These are phyloP conservation scores for Naganishia vishniacii DNA, from an alignment of 768 basidiomycete genomes.

Conservation along the genomic window DNA sequence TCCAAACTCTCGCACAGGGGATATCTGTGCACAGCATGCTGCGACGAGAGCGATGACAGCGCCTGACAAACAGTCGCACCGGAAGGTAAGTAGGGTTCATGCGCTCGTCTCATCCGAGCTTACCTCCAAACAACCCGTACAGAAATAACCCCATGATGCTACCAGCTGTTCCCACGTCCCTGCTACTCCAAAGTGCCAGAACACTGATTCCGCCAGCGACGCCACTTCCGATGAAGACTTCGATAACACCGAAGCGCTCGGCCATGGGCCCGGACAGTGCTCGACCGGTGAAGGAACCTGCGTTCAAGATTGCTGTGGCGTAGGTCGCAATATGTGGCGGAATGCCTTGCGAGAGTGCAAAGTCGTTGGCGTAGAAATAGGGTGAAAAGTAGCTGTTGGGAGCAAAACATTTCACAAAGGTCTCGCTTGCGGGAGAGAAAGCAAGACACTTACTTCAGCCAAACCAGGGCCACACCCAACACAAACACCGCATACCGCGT, in stretches of 20 bases:
- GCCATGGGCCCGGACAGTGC: slow-evolving; percentile 37
- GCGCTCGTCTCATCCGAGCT: slow-evolving; percentile 15
- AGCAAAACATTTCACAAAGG: not conserved
- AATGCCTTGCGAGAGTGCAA: slow-evolving; percentile 34
- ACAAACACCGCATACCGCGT: slow-evolving; percentile 36
- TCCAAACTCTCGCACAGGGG: slow-evolving; percentile 42
- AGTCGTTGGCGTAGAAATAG: slow-evolving; percentile 40
- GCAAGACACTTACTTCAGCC: slow-evolving; percentile 37
- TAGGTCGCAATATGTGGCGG: slow-evolving; percentile 32
- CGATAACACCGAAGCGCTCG: slow-evolving; percentile 38
- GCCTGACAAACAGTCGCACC: not conserved
- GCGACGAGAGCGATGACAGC: slow-evolving; percentile 37
- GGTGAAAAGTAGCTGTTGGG: slow-evolving; percentile 38
- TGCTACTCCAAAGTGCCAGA: slow-evolving; percentile 40
- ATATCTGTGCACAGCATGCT: slow-evolving; percentile 37
- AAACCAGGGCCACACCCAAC: slow-evolving; percentile 35
- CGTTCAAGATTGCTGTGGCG: slow-evolving; percentile 40
- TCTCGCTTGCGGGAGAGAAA: not conserved
- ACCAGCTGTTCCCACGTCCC: slow-evolving; percentile 30
- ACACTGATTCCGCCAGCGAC: slow-evolving; percentile 30
- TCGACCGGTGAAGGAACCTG: slow-evolving; percentile 41
- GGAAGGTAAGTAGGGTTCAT: not conserved
- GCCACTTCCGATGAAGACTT: slow-evolving; percentile 32
- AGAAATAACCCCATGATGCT: slow-evolving; percentile 37
- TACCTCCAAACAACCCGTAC: slow-evolving; percentile 41